A percentile compares a stretch with the other conserved stretches of the same genome.
Conservation (phyloP, 352 stramenopile species). For the Phytophthora parvispora region DNA sequence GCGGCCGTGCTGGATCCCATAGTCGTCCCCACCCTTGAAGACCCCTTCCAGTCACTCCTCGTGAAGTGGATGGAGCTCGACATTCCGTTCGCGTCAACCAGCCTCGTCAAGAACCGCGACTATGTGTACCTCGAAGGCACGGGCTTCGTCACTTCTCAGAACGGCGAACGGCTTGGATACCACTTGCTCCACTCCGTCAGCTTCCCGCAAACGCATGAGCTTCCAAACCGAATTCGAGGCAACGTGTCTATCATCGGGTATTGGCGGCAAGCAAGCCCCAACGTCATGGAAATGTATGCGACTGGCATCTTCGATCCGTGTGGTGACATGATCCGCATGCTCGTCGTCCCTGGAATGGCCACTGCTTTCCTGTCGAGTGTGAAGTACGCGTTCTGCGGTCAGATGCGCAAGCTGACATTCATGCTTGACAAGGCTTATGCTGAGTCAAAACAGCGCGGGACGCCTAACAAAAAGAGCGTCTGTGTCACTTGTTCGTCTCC, state of each 20-base stretch:
- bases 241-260: not conserved
- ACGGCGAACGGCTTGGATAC: not conserved
- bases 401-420: not conserved
- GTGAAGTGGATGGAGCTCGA: constrained; percentile 5
- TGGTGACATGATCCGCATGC: not conserved
- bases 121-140: constrained; percentile 41
- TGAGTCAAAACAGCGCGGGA: not conserved
- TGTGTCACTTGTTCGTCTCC: not conserved
- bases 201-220: not conserved
- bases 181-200: not conserved
- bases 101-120: constrained; percentile 37
- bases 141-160: not conserved
- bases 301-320: not conserved
- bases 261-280: not conserved
- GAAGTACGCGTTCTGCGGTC: not conserved
- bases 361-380: not conserved
- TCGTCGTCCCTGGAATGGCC: not conserved
- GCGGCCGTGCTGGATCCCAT: constrained; percentile 5
- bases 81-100: constrained; percentile 4
- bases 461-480: not conserved
- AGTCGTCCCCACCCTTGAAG: constrained; percentile 9
- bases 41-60: constrained; percentile 27
- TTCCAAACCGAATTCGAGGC: not conserved
- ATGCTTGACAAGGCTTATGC: not conserved
- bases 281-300: not conserved